A percentile compares a stretch with the other conserved stretches of the same genome.
These are phyloP conservation scores for Deinandra increscens DNA, from an alignment of 129 eudicot species.

Conservation along the genomic window DNA sequence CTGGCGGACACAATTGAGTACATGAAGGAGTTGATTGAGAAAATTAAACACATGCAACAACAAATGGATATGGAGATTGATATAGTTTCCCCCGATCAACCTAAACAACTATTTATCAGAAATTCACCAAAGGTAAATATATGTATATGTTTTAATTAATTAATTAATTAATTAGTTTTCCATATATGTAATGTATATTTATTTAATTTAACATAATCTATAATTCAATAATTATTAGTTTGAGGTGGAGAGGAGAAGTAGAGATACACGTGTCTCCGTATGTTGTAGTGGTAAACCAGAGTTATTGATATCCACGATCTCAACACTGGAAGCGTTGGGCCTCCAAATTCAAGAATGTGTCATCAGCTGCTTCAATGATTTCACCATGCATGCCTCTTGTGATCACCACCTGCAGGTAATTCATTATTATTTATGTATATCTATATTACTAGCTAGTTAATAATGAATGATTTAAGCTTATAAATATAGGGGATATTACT, in stretches of 20 bases:
- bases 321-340: constrained; percentile 71
- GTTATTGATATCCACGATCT: constrained; percentile 62
- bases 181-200: too few relatives aligned
- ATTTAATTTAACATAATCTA: too few relatives aligned
- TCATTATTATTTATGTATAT: too few relatives aligned
- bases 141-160: too few relatives aligned
- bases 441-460: too few relatives aligned
- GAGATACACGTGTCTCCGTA: constrained; percentile 56
- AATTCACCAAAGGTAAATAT: constrained; percentile 76
- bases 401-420: too few relatives aligned
- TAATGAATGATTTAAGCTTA: too few relatives aligned
- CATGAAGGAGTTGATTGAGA: constrained; percentile 75
- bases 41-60: constrained; percentile 52
- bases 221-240: too few relatives aligned
- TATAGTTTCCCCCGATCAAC: constrained; percentile 30
- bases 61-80: background rate
- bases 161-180: background rate
- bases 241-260: constrained; percentile 67
- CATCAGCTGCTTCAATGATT: constrained; percentile 84
- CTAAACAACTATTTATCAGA: constrained; percentile 49
- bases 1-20: constrained; percentile 92
- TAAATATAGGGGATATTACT: too few relatives aligned
- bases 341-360: constrained; percentile 79
- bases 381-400: constrained; percentile 76
- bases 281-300: constrained; percentile 74